These are phyloP conservation scores for Mycocentrospora acerina DNA, from an alignment of 2,329 filamentous ascomycete species.

Conservation along the genomic window DNA sequence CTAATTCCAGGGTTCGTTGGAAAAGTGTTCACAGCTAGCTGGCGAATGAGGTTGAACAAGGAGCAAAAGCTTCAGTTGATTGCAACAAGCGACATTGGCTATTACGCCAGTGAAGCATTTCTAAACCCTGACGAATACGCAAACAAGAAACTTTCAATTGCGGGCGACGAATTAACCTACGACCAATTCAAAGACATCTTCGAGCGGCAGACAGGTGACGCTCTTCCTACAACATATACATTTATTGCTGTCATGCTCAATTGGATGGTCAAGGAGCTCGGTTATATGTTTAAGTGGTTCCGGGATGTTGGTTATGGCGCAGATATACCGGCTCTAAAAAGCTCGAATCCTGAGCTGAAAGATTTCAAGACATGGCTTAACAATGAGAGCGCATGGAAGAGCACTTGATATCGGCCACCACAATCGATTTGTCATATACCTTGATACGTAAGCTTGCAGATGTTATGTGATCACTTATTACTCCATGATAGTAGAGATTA, in stretches of 20 bases:
- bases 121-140: conserved; percentile 42
- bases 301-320: conserved; percentile 45
- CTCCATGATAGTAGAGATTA: too few relatives aligned
- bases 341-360: conserved; percentile 47
- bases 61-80: conserved; percentile 38
- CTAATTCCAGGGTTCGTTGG: conserved; percentile 48
- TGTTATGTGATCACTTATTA: too few relatives aligned
- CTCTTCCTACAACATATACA: conserved; percentile 44
- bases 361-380: conserved; percentile 49
- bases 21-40: conserved; percentile 47
- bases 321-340: conserved; percentile 44
- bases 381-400: too few relatives aligned
- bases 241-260: conserved; percentile 36
- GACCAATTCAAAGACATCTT: conserved; percentile 45
- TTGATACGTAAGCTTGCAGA: too few relatives aligned
- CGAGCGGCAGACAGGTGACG: conserved; percentile 45
- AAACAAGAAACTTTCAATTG: conserved; percentile 47
- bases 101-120: conserved; percentile 51
- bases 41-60: conserved; percentile 34
- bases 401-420: too few relatives aligned
- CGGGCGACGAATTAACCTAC: conserved; percentile 52
- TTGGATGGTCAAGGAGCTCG: conserved; percentile 40
- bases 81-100: conserved; percentile 50
- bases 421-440: too few relatives aligned
- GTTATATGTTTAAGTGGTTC: conserved; percentile 53